Base-by-base conservation (phyloP, 352 stramenopile genomes). In the Phytophthora fragariae region DNA sequence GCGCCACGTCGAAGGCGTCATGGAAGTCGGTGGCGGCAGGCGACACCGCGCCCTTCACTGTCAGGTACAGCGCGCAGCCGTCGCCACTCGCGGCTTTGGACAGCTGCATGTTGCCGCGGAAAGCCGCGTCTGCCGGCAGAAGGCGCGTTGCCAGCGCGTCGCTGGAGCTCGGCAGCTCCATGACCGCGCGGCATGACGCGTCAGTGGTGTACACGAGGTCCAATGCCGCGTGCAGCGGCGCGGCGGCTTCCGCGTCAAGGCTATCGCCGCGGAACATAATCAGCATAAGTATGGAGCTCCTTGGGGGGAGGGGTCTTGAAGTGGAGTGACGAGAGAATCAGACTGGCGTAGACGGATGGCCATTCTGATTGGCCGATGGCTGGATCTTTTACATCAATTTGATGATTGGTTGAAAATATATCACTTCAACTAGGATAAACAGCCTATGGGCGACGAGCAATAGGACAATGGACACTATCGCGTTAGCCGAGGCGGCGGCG, bases 81-180 rank as follows among this genome's bases (percentile, higher is more conserved):
- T 72, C 67, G 17, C 70, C 70, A 19, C 57, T 74, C 3, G 75
- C 65, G 17, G 75, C 75, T 27, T 77, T 85, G 57, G 79, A 73
- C 46, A 85, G 66, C 60, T 83, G 75, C 64, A 81, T 47, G 27
- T 81, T 79, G 65, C 78, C 75, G 52, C 73, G 78, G 61, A 83
- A 85, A 4, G 55, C 19, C 44, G 61, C 61, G 53, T 11, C 60
- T 7, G 50, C 39, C 6, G 78, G 72, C 29, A 83, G 55, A 31
- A 85, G 54, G 37, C 56, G 55, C 37, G 57, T 57, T 54, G 39
- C 49, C 55, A 85, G 57, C 49, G 70, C 70, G 19, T 73, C 57
- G 12, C 69, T 77, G 3, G 72, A 60, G 57, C 39, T 73, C 44
- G 78, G 62, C 11, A 85, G 46, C 52, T 64, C 57, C 19, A 59